phyloP scores from a whole-genome alignment of 75 land plant genomes.

The Isoetes taiwanensis region DNA sequence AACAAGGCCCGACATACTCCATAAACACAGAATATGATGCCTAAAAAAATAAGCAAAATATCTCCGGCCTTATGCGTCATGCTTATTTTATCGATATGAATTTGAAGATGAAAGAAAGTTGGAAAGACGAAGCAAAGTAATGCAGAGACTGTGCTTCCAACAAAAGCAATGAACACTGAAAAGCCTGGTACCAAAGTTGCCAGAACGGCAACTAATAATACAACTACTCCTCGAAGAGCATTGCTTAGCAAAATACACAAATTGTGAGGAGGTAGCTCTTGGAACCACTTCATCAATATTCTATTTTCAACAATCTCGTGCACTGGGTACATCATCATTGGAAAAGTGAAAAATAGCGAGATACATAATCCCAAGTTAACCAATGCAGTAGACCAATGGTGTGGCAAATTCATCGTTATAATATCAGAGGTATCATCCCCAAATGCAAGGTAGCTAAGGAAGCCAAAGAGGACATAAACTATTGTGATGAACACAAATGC shows the following conservation, averaged over 20 bases:
- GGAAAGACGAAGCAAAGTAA: slow-evolving; percentile 72
- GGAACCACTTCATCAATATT: background rate
- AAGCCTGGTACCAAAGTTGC: slow-evolving; percentile 60
- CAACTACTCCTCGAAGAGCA: slow-evolving; percentile 20
- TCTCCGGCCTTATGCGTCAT: slow-evolving; percentile 24
- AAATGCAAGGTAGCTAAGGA: background rate
- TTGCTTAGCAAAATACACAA: slow-evolving; percentile 9
- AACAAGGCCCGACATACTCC: too few relatives aligned
- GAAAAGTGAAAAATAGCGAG: slow-evolving; percentile 1
- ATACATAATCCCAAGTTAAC: background rate
- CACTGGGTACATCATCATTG: slow-evolving; percentile 6
- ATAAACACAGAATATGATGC: slow-evolving; percentile 40
- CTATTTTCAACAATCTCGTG: background rate
- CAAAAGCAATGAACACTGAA: slow-evolving; percentile 48
- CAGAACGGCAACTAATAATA: slow-evolving; percentile 25
- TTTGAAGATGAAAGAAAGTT: slow-evolving; percentile 41
- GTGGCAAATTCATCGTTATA: background rate
- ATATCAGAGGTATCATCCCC: background rate
- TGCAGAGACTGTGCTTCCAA: slow-evolving; percentile 76
- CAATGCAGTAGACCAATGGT: background rate
- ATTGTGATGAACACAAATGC: background rate
- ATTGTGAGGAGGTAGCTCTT: too few relatives aligned
- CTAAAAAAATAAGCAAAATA: slow-evolving; percentile 26
- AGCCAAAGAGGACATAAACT: background rate
- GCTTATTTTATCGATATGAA: slow-evolving; percentile 25